Base-by-base conservation (phyloP, 2,329 filamentous ascomycete genomes). In the Aspergillus transmontanensis region DNA sequence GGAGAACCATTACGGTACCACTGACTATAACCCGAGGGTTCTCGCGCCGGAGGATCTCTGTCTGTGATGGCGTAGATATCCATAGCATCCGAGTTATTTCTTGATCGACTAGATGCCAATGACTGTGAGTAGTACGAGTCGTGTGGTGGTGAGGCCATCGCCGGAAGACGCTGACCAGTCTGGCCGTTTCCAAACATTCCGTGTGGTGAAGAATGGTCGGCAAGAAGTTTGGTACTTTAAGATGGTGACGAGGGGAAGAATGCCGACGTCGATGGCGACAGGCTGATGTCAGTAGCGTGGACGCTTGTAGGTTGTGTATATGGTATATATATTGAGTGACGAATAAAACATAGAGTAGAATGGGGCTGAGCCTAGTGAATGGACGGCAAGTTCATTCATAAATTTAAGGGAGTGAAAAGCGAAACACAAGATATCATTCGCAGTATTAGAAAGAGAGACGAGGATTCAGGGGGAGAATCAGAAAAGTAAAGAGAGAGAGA, bases 11-110 rank as follows among this genome's bases (percentile, higher is more conserved):
- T 74, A 62, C 66, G 73, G n/a, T 68, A 67, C 61, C 71, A 74
- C 30, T 69, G 64, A 12, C 65, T 71, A 43, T 64, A 59, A 58
- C 48, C 61, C 54, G 67, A 61, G 21, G 66, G 64, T 14, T 70
- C 67, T 59, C 66, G 66, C 39, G 71, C 68, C 7, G 62, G 57
- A 9, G 70, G 69, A 58, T 76, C 72, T 64, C 72, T 66, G 51
- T 75, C 74, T 28, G 75, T 75, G 54, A 77, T 71, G 34, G 66
- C 64, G 55, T 77, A 72, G 54, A 77, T 73, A 36, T 76, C 73
- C 75, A 77, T 77, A 1, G 75, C 74, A 9, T 75, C 74, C 11
- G 75, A 77, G 9, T 75, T 74, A 39, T 76, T 73, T 55, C 75
- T 71, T 34, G 74, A 73, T 12, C 73, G 71, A 41, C 65, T 72